These are phyloP conservation scores for Fonsecaea pedrosoi DNA, from an alignment of 2,329 filamentous ascomycete species.

Conservation along the genomic window DNA sequence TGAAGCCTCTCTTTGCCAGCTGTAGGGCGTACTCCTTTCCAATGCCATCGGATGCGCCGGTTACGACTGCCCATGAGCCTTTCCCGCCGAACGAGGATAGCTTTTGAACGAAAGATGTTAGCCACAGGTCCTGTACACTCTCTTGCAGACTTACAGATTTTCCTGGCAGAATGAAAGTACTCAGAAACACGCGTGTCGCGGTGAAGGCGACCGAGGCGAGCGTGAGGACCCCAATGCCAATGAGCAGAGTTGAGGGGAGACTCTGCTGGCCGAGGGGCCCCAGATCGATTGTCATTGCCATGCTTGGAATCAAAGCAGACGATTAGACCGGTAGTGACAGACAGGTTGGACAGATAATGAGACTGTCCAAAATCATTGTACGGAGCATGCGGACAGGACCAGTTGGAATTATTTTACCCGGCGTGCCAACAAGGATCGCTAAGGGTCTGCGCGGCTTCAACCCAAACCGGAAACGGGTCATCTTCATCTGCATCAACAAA, in stretches of 20 bases:
- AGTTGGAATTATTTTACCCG: constrained; percentile 2
- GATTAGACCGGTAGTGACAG: neutral
- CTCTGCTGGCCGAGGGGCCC: constrained; percentile 37
- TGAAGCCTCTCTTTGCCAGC: constrained; percentile 90
- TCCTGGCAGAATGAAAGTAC: constrained; percentile 69
- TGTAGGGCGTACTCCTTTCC: constrained; percentile 95
- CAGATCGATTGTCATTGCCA: constrained; percentile 26
- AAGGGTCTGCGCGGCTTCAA: neutral
- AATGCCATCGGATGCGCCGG: constrained; percentile 93
- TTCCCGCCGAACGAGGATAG: constrained; percentile 88
- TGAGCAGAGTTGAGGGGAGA: constrained; percentile 42
- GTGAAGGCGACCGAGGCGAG: constrained; percentile 64
- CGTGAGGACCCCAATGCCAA: constrained; percentile 63
- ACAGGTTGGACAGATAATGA: neutral
- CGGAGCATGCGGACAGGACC: neutral
- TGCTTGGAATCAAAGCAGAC: constrained; percentile 1
- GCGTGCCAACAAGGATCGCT: neutral
- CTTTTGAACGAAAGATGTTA: constrained; percentile 54
- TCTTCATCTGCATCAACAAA: neutral
- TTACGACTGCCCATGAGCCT: constrained; percentile 92
- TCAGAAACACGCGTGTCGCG: constrained; percentile 67
- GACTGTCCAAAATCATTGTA: neutral
- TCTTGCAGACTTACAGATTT: constrained; percentile 51
- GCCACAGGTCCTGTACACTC: neutral
- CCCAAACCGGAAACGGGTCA: neutral